Conservation (phyloP, 2,329 filamentous ascomycete genomes). For the Fusarium pseudonygamai region DNA sequence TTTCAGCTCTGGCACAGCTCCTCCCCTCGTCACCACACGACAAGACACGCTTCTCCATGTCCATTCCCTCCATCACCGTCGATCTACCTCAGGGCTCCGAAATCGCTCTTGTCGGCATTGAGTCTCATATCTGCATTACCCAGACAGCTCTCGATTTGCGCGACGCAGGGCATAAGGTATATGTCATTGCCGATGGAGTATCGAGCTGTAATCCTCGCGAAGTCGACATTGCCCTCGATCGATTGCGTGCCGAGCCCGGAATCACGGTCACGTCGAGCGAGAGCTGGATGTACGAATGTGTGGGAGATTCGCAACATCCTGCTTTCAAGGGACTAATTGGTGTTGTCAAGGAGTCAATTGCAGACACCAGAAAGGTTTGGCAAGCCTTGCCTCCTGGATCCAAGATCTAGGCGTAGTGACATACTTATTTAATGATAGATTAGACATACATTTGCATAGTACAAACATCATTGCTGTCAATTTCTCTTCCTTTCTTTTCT, state of each 20-base stretch:
- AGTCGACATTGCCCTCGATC: slow-evolving; percentile 78
- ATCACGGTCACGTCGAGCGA: slow-evolving; percentile 87
- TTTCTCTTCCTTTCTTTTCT: slow-evolving; percentile 11
- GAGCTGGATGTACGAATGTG: slow-evolving; percentile 87
- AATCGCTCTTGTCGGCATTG: slow-evolving; percentile 87
- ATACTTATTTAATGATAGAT: neutral
- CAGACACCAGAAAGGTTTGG: slow-evolving; percentile 75
- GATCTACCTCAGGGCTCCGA: slow-evolving; percentile 55
- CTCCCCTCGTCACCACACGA: slow-evolving; percentile 71
- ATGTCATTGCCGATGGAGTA: slow-evolving; percentile 88
- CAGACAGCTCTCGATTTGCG: slow-evolving; percentile 90
- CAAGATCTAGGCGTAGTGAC: slow-evolving; percentile 56
- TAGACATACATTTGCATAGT: neutral
- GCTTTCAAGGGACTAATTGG: slow-evolving; percentile 79
- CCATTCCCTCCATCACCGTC: slow-evolving; percentile 71
- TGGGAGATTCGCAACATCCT: slow-evolving; percentile 79
- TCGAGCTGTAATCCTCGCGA: slow-evolving; percentile 88
- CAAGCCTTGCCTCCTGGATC: slow-evolving; percentile 67
- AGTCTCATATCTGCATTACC: slow-evolving; percentile 92
- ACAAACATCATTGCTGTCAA: neutral
- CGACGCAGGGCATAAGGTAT: slow-evolving; percentile 79
- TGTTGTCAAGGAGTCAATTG: slow-evolving; percentile 80
- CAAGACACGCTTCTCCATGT: slow-evolving; percentile 93
- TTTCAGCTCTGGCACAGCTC: slow-evolving; percentile 71
- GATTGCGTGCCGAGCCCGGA: slow-evolving; percentile 76